These are phyloP conservation scores for Botrytis squamosa DNA, from an alignment of 2,329 filamentous ascomycete genomes.

Conservation along the genomic window DNA sequence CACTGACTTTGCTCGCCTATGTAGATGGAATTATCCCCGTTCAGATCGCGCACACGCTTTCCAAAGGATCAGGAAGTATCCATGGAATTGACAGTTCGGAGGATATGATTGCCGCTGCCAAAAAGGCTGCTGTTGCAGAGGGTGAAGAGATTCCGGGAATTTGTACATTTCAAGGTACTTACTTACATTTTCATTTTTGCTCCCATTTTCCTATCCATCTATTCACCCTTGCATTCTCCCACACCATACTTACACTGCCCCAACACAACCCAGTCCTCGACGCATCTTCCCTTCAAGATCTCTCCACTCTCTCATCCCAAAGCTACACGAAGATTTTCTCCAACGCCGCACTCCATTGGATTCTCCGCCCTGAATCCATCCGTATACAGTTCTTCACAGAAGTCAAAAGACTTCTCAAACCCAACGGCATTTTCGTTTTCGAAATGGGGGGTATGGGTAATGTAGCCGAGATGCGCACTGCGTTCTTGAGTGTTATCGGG, in stretches of 20 bases:
- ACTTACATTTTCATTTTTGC: neutral
- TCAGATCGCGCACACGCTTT: constrained; percentile 50
- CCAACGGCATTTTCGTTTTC: constrained; percentile 60
- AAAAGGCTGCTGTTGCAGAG: constrained; percentile 37
- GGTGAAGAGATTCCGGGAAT: constrained; percentile 14
- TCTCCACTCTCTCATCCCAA: constrained; percentile 32
- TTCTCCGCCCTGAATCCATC: constrained; percentile 48
- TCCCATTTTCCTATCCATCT: neutral
- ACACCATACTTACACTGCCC: neutral
- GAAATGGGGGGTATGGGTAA: constrained; percentile 74
- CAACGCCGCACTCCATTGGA: constrained; percentile 64
- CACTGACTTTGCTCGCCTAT: neutral
- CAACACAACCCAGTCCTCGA: constrained; percentile 46
- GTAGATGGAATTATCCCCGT: constrained; percentile 58
- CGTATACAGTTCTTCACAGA: constrained; percentile 53
- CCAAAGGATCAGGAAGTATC: constrained; percentile 48
- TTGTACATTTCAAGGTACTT: constrained; percentile 35
- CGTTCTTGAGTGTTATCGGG: constrained; percentile 51
- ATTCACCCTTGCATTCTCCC: neutral
- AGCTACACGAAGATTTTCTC: constrained; percentile 58
- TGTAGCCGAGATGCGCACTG: constrained; percentile 59
- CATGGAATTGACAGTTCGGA: constrained; percentile 59
- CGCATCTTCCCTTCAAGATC: constrained; percentile 40
- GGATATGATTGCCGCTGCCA: constrained; percentile 57
- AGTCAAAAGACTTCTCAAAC: constrained; percentile 51